These are phyloP conservation scores for Microbotryum intermedium DNA, from an alignment of 1,284 basidiomycete species.

Conservation along the genomic window DNA sequence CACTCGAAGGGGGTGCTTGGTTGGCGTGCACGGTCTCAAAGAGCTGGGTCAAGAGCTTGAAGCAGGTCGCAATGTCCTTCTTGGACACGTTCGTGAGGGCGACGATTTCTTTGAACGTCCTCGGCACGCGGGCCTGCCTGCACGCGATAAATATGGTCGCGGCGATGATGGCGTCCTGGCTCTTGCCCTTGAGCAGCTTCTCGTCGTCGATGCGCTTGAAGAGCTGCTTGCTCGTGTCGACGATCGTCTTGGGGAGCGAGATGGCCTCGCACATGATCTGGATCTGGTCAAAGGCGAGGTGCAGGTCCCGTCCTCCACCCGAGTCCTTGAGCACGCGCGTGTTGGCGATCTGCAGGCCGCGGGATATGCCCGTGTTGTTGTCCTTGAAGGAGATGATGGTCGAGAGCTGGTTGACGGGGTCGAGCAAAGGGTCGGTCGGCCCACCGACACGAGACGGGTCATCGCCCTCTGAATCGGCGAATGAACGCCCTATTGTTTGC, in stretches of 20 bases:
- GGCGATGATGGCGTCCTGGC: slow-evolving; percentile 84
- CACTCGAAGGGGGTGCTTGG: slow-evolving; percentile 31
- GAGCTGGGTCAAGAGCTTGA: slow-evolving; percentile 85
- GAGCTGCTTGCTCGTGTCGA: slow-evolving; percentile 89
- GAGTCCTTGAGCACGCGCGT: slow-evolving; percentile 62
- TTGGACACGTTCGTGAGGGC: slow-evolving; percentile 87
- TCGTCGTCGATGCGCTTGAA: slow-evolving; percentile 96
- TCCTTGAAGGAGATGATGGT: slow-evolving; percentile 93
- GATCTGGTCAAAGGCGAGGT: slow-evolving; percentile 83
- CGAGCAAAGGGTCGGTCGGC: slow-evolving; percentile 74
- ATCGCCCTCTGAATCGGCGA: slow-evolving; percentile 92
- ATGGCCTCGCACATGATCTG: slow-evolving; percentile 90
- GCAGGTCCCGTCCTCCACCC: slow-evolving; percentile 66
- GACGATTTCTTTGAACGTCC: slow-evolving; percentile 94
- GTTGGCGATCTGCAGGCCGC: slow-evolving; percentile 83
- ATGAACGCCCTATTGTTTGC: slow-evolving; percentile 57
- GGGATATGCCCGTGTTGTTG: slow-evolving; percentile 83
- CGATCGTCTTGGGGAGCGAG: slow-evolving; percentile 85
- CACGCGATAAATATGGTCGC: slow-evolving; percentile 98
- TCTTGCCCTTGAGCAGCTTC: slow-evolving; percentile 82
- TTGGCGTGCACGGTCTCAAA: slow-evolving; percentile 51
- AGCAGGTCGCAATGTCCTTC: slow-evolving; percentile 88
- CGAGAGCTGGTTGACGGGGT: slow-evolving; percentile 85
- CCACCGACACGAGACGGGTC: slow-evolving; percentile 99
- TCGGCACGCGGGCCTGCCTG: slow-evolving; percentile 81